phyloP scores from a whole-genome alignment of 75 land plant genomes.

The Adiantum capillusveneris region DNA sequence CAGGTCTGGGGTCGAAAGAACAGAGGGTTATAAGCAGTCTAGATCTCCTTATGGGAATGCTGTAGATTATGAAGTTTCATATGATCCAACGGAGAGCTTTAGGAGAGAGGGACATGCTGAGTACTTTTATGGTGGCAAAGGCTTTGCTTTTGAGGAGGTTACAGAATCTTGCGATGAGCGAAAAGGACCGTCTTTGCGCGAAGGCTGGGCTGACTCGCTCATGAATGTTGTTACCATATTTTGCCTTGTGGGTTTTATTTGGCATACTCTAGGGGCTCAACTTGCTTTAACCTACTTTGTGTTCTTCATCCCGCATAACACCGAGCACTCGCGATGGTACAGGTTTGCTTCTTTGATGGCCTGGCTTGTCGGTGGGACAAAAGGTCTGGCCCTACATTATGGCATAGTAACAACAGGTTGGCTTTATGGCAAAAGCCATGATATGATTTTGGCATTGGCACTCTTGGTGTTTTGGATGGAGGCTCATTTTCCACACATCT shows the following conservation, averaged over 20 bases:
- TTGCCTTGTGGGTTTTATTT: neutral
- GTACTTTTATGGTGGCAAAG: too few species aligned
- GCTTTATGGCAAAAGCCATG: slow-evolving; percentile 5
- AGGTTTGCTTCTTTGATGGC: neutral
- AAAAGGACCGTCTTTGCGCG: too few species aligned
- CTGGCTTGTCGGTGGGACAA: neutral
- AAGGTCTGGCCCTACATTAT: neutral
- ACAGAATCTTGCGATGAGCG: too few species aligned
- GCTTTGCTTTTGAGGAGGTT: too few species aligned
- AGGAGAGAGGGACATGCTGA: too few species aligned
- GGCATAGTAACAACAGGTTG: slow-evolving; percentile 1
- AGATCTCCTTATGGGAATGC: too few species aligned
- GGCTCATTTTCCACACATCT: neutral
- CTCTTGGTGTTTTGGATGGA: neutral
- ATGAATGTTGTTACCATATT: neutral
- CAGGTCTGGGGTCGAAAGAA: too few species aligned
- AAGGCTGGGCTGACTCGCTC: too few species aligned
- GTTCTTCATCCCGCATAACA: slow-evolving; percentile 2
- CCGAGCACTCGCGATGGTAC: neutral
- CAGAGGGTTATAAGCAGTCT: too few species aligned
- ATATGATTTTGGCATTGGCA: neutral
- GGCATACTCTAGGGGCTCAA: slow-evolving; percentile 1
- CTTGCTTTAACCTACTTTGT: slow-evolving; percentile 1
- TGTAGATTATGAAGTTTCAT: too few species aligned
- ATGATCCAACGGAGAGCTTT: too few species aligned